phyloP scores from a whole-genome alignment of 2,329 filamentous ascomycete species.

The Phoma sp. region DNA sequence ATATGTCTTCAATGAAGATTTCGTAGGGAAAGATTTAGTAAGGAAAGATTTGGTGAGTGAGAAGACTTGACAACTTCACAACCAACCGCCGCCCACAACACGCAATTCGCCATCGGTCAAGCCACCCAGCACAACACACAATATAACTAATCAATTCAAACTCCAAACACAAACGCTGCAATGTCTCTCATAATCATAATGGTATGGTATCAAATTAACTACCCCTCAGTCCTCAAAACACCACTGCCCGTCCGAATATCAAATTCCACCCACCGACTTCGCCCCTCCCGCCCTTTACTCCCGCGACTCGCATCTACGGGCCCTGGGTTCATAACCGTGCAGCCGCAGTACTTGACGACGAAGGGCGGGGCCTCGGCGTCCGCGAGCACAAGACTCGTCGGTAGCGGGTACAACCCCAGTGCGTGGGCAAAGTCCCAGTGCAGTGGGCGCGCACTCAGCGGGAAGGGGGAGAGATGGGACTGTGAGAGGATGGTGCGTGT shows the following conservation, averaged over 20 bases:
- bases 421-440: conserved; percentile 86
- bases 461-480: conserved; percentile 86
- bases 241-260: conserved; percentile 49
- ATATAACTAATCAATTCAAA: no score
- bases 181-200: no score
- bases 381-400: conserved; percentile 81
- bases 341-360: conserved; percentile 90
- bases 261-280: conserved; percentile 86
- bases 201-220: no score
- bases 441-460: conserved; percentile 77
- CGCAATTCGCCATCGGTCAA: no score
- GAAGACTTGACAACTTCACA: no score
- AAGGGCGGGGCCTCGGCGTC: conserved; percentile 85
- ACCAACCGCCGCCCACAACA: no score
- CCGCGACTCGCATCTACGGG: conserved; percentile 68
- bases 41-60: no score
- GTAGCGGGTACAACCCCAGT: conserved; percentile 85
- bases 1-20: no score
- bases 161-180: no score
- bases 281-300: conserved; percentile 68
- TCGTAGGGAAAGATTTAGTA: no score
- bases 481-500: conserved; percentile 94
- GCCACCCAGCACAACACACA: no score
- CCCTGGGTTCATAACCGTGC: conserved; percentile 94
- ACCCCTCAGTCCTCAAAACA: conserved; percentile 37